phyloP scores from a whole-genome alignment of 140 eudicot genomes.

The Ambrosia hybrid region DNA sequence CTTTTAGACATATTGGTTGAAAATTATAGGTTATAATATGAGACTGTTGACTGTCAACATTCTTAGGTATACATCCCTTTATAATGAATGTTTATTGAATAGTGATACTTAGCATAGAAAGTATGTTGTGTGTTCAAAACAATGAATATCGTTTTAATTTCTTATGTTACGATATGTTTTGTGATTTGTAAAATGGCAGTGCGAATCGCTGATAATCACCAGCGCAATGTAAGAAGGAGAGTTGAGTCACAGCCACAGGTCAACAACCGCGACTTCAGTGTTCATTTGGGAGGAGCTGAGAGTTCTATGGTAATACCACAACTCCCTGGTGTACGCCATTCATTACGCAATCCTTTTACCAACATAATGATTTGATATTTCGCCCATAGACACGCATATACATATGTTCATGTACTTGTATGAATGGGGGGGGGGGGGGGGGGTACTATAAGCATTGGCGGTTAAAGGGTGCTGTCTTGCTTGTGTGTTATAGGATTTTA shows the following conservation, averaged over 20 bases:
- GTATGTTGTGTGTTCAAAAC: not conserved
- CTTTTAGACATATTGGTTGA: too few species aligned
- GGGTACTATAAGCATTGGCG: not conserved
- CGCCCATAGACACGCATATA: not conserved
- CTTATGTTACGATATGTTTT: slow-evolving; percentile 8
- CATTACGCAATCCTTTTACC: slow-evolving; percentile 8
- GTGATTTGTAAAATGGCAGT: slow-evolving; percentile 33
- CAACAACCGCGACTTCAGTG: slow-evolving; percentile 15
- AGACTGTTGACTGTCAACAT: too few species aligned
- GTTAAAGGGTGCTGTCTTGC: not conserved
- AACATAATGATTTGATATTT: not conserved
- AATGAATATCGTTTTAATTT: not conserved
- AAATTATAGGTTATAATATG: too few species aligned
- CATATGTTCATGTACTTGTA: not conserved
- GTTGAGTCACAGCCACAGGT: not conserved
- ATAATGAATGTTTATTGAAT: not conserved
- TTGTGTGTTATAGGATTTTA: not conserved
- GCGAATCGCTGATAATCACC: slow-evolving; percentile 9
- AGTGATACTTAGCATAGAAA: not conserved
- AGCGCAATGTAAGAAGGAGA: slow-evolving; percentile 50
- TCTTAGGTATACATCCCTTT: too few species aligned
- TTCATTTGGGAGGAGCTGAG: slow-evolving; percentile 45
- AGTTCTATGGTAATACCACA: slow-evolving; percentile 40
- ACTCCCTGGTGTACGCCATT: not conserved
- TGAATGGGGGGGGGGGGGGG: not conserved